phyloP scores from a whole-genome alignment of 331 rosid species.

The Arachis monticola region DNA sequence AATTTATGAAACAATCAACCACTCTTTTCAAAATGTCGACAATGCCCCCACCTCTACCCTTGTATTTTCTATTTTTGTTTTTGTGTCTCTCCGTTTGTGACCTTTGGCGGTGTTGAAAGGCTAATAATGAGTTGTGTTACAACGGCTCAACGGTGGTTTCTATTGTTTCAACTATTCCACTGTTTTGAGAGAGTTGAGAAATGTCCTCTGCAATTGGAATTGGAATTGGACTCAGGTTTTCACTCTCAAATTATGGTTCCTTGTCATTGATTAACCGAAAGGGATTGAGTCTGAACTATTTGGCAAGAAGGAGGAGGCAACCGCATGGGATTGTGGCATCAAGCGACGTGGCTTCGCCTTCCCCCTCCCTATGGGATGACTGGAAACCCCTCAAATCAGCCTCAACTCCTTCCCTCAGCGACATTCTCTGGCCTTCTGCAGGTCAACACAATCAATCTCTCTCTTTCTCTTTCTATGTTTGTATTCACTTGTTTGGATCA shows the following conservation, averaged over 20 bases:
- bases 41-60: too few species aligned
- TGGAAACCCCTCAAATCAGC: constrained; percentile 67
- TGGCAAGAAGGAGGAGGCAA: constrained; percentile 28
- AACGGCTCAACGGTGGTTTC: too few species aligned
- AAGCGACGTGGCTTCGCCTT: constrained; percentile 51
- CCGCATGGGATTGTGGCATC: constrained; percentile 55
- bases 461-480: background rate
- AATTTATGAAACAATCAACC: too few species aligned
- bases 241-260: constrained; percentile 30
- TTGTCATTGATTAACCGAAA: constrained; percentile 21
- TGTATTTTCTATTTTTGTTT: too few species aligned
- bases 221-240: constrained; percentile 13
- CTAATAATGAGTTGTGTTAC: too few species aligned
- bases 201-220: constrained; percentile 11
- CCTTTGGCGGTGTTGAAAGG: too few species aligned
- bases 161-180: too few species aligned
- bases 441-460: constrained; percentile 34
- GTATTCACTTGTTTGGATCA: background rate
- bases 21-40: too few species aligned
- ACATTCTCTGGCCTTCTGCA: constrained; percentile 94
- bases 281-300: background rate
- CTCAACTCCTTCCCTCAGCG: constrained; percentile 77
- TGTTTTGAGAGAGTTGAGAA: background rate
- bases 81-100: too few species aligned
- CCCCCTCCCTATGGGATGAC: constrained; percentile 65